These are phyloP conservation scores for Kluyveromyces lactis DNA, from an alignment of 805 yeast genomes.

Conservation along the genomic window DNA sequence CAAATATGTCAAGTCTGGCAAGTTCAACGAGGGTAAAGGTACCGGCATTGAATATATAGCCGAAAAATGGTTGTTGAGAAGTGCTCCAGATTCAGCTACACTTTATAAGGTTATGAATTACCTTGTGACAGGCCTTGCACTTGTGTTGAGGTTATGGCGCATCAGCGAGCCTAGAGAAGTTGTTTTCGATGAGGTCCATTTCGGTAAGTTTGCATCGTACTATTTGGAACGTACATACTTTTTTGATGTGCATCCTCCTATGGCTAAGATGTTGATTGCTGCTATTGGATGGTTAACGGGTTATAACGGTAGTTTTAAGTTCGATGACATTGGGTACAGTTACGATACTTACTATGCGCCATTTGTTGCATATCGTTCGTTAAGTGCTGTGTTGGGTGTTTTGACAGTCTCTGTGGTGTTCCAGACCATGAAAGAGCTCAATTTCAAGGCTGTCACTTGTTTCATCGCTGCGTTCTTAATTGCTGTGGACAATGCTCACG, in stretches of 20 bases:
- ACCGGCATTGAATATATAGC: slow-evolving; percentile 12
- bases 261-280: slow-evolving; percentile 89
- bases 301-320: slow-evolving; percentile 86
- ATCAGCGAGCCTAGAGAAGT: slow-evolving; percentile 64
- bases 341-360: slow-evolving; percentile 78
- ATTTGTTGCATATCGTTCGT: slow-evolving; percentile 70
- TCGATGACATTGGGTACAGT: slow-evolving; percentile 79
- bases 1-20: slow-evolving; percentile 3
- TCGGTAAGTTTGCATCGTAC: slow-evolving; percentile 78
- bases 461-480: slow-evolving; percentile 68
- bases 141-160: slow-evolving; percentile 54
- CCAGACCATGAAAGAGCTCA: slow-evolving; percentile 76
- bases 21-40: background rate
- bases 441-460: slow-evolving; percentile 72
- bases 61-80: slow-evolving; percentile 22
- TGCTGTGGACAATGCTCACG: slow-evolving; percentile 83
- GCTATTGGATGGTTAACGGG: slow-evolving; percentile 83
- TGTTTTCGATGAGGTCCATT: slow-evolving; percentile 82
- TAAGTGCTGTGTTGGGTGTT: slow-evolving; percentile 75
- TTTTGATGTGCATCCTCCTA: slow-evolving; percentile 97
- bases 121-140: slow-evolving; percentile 57
- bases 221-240: slow-evolving; percentile 86
- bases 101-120: slow-evolving; percentile 43
- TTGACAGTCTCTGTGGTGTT: slow-evolving; percentile 78
- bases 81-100: slow-evolving; percentile 23